Conservation (phyloP, 2,329 filamentous ascomycete genomes). For the Aspergillus novoparasiticus region DNA sequence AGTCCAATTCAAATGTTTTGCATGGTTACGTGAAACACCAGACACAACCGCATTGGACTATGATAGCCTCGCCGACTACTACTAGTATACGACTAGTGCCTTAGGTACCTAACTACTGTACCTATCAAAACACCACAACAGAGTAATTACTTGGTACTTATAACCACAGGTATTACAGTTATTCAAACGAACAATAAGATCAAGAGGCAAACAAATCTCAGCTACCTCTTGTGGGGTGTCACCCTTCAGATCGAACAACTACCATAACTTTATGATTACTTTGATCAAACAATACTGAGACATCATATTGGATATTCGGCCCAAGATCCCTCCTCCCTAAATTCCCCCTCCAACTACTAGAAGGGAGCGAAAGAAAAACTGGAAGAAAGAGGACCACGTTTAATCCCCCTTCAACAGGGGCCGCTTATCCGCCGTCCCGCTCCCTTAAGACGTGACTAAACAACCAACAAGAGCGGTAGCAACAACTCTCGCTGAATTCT, state of each 20-base stretch:
- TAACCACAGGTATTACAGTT: neutral
- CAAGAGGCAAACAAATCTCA: neutral
- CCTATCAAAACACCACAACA: neutral
- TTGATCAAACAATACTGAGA: neutral
- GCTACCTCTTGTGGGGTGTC: neutral
- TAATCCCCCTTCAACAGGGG: conserved; percentile 7
- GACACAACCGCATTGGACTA: neutral
- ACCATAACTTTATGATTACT: neutral
- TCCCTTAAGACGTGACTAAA: conserved; percentile 5
- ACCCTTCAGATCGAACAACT: neutral
- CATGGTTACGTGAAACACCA: neutral
- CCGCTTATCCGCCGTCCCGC: conserved; percentile 2
- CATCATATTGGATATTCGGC: neutral
- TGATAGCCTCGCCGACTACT: neutral
- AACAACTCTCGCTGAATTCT: neutral
- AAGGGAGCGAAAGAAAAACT: neutral
- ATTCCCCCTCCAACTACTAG: neutral
- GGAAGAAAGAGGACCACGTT: neutral
- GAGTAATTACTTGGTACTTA: neutral
- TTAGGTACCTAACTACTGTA: neutral
- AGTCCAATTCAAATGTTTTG: neutral
- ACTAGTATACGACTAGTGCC: neutral
- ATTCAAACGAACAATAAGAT: neutral
- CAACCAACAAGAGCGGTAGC: neutral
- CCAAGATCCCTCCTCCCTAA: neutral